Base-by-base conservation (phyloP, 148 eudicot genomes). In the Silene uniflora region DNA sequence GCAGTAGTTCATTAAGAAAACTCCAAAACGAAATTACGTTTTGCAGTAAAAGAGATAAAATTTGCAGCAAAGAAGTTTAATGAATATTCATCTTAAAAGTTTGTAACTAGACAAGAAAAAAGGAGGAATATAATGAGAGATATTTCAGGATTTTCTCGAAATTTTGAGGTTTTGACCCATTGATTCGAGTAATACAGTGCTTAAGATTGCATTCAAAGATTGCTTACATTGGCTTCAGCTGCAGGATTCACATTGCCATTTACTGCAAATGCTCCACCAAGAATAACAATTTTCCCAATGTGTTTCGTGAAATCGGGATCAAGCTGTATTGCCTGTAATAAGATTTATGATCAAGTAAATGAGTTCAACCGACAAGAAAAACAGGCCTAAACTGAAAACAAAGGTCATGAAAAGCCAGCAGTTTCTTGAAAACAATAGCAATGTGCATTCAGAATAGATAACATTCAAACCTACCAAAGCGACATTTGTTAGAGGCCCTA, bases 221-320 rank as follows among this genome's bases (percentile, higher is more conserved):
- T 64, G 76, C 92, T 86, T 81, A 92, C 99, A 86, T 95, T 95
- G 71, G 99, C 94, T 85, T 95, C 99, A 61, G 94, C 88, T 10
- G 98, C 98, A 27, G 98, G 97, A 86, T 95, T 95, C 60, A 92
- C 97, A 81, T 90, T 95, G 77, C 98, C 97, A 80, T 91, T 94
- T 60, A 94, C 93, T 49, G 93, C 79, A 88, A 95, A 95, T 56
- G 98, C 91, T 73, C 98, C 98, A n/a, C 98, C 98, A 81, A 95
- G 94, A 83, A 95, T 22, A 72, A 86, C 85, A 83, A 95, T 89
- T 83, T 88, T 87, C 46, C 88, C 90, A 62, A 95, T 78, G 64
- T 91, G 88, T 80, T 88, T 90, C 10, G 81, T 60, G 76, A 92
- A 90, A 22, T 75, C 74, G 69, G 94, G 92, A 80, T 92, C 99